Evolutionary conservation across 495 filamentous ascomycete species (phyloP), one percentile per base, ranked within the genome.

Genomic region (Penicillium psychrofluorescens): DNA sequence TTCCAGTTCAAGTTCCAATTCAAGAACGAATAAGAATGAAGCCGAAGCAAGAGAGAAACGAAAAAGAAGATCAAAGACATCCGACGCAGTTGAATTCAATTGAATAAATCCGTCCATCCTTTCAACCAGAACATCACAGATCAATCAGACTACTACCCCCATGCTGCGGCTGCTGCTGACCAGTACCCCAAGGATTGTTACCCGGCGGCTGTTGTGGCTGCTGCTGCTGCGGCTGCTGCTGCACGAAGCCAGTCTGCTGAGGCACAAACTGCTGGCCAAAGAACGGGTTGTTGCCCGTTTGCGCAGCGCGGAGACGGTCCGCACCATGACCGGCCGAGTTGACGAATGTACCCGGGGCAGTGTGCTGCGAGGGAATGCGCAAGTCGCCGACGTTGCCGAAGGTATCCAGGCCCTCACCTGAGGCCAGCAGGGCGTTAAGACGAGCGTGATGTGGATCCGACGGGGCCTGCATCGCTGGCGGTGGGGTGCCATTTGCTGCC

Each of bases 321-420:
- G 86, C 61, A 15, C 86, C 86, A 35, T 83, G 76, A 41, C 91
- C 91, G 4, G 92, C 87, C 49, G 85, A 91, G 67, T 96, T 99
- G 66, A 99, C 85, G 56, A 97, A 99, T 2, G 86, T 95, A 28
- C 92, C 92, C 3, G 94, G 94, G 1, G 92, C 90, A 0, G 92
- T 99, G 65, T 99, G 92, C 63, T 99, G 92, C 30, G 92, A 81
- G 2, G 92, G 94, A 51, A 99, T 95, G 63, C 92, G 89, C 29
- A 95, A 74, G 42, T 97, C 83, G 43, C 92, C 92, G 33, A 85
- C 85, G 57, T 99, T 99, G 41, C 92, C 92, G 61, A 95, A 99
- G 1, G 94, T 97, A 60, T 99, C 92, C 68, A 89, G 83, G 15
- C 92, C 92, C 36, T 96, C 94, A 44, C 92, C 90, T 15, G 73